Conservation (phyloP, 2,329 filamentous ascomycete species). For the Conoideocrella luteorostrata region DNA sequence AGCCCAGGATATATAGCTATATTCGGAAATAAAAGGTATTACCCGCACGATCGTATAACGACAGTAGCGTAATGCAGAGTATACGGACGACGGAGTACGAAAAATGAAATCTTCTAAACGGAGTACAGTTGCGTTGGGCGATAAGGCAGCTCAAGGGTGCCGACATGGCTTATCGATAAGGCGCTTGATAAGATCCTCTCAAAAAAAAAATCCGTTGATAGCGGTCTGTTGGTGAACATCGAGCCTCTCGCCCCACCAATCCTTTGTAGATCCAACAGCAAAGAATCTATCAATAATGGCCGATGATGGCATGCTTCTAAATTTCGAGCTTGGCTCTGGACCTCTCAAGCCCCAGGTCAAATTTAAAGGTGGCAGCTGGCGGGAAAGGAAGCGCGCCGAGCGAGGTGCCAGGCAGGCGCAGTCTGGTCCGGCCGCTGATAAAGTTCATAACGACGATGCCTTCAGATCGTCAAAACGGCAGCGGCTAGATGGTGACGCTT, state of each 20-base stretch:
- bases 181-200: no score
- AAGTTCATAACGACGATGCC: constrained; percentile 20
- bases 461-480: constrained; percentile 40
- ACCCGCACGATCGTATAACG: neutral
- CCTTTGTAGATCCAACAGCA: neutral
- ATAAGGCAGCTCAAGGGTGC: no score
- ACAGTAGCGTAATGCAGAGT: neutral
- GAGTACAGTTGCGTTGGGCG: no score
- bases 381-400: constrained; percentile 70
- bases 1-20: no score
- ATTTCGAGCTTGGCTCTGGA: constrained; percentile 72
- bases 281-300: constrained; percentile 53
- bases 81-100: no score
- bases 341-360: constrained; percentile 55
- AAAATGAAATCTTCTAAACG: neutral
- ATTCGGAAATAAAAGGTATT: no score
- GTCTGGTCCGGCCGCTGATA: constrained; percentile 14
- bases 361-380: constrained; percentile 91
- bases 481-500: constrained; percentile 25
- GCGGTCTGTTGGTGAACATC: neutral
- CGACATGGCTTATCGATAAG: constrained; percentile 25
- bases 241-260: constrained; percentile 8
- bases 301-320: constrained; percentile 91
- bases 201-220: constrained; percentile 16
- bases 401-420: constrained; percentile 24